phyloP scores from a whole-genome alignment of 78 protist genomes.

The Ministeria vibrans region DNA sequence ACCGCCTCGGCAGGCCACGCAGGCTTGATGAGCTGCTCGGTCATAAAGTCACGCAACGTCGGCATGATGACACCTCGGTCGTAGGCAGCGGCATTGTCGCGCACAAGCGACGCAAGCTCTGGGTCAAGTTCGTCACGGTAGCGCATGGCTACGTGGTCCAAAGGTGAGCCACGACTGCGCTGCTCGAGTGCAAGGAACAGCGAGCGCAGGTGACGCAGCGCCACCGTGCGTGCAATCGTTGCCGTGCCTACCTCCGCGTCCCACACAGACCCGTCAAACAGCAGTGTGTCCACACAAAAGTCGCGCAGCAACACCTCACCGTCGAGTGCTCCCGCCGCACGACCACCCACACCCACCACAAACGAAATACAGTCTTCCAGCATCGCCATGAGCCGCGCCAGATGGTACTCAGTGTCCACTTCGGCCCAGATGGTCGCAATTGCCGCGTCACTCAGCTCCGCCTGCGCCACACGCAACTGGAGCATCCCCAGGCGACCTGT shows the following conservation, averaged over 20 bases:
- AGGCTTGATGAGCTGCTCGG: not conserved
- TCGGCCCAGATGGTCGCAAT: not conserved
- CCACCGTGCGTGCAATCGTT: not conserved
- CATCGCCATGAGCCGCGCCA: not conserved
- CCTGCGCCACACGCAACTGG: constrained; percentile 4
- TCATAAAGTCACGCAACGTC: not conserved
- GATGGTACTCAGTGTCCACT: constrained; percentile 9
- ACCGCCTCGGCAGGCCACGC: not conserved
- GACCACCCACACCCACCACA: not conserved
- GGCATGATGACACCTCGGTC: not conserved
- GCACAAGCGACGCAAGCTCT: not conserved
- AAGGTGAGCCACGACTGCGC: not conserved
- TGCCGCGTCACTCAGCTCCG: not conserved
- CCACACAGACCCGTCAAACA: not conserved
- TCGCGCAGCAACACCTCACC: not conserved
- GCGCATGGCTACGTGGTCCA: not conserved
- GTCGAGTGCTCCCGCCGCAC: not conserved
- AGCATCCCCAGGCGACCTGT: not conserved
- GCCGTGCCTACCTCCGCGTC: too few species aligned
- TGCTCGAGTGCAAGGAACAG: not conserved
- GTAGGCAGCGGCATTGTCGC: too few species aligned
- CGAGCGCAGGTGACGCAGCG: not conserved
- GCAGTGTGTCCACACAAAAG: not conserved
- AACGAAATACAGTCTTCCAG: constrained; percentile 2
- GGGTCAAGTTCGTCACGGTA: not conserved